Evolutionary conservation across 371 early-diverging fungal species (phyloP).

Genomic region (Gilbertella persicaria): DNA sequence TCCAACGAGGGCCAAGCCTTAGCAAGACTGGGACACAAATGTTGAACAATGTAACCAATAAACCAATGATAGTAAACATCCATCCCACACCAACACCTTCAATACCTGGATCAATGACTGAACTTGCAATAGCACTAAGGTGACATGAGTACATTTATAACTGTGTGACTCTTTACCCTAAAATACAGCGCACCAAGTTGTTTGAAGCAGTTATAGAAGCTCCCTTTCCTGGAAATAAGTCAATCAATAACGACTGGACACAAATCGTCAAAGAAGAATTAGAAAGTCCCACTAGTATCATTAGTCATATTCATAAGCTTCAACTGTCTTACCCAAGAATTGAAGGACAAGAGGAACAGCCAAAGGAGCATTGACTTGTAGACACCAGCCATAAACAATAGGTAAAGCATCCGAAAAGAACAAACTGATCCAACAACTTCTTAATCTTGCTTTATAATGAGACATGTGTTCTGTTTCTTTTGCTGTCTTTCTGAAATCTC

Average conservation of each 20-base stretch:
- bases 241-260: slow-evolving; percentile 38
- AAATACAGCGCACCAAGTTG: slow-evolving; percentile 42
- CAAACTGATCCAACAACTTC: slow-evolving; percentile 23
- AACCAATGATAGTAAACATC: slow-evolving; percentile 23
- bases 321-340: slow-evolving; percentile 26
- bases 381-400: slow-evolving; percentile 36
- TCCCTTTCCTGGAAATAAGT: slow-evolving; percentile 40
- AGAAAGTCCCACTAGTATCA: slow-evolving; percentile 22
- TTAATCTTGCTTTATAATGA: slow-evolving; percentile 29
- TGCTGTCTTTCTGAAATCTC: slow-evolving; percentile 29
- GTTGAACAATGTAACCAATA: slow-evolving; percentile 10
- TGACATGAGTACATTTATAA: neutral
- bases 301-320: neutral
- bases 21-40: slow-evolving; percentile 14
- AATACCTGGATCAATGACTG: slow-evolving; percentile 27
- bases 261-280: slow-evolving; percentile 17
- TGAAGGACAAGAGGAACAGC: slow-evolving; percentile 33
- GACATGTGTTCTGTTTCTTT: slow-evolving; percentile 15
- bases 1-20: slow-evolving; percentile 28
- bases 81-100: slow-evolving; percentile 26
- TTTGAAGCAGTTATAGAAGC: slow-evolving; percentile 49
- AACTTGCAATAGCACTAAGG: slow-evolving; percentile 17
- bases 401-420: slow-evolving; percentile 13
- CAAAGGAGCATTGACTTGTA: slow-evolving; percentile 24
- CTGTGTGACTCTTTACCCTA: slow-evolving; percentile 31